A percentile compares a stretch with the other conserved stretches of the same genome.
phyloP scores from a whole-genome alignment of 306 rosid species.

The Rosa chinensis region DNA sequence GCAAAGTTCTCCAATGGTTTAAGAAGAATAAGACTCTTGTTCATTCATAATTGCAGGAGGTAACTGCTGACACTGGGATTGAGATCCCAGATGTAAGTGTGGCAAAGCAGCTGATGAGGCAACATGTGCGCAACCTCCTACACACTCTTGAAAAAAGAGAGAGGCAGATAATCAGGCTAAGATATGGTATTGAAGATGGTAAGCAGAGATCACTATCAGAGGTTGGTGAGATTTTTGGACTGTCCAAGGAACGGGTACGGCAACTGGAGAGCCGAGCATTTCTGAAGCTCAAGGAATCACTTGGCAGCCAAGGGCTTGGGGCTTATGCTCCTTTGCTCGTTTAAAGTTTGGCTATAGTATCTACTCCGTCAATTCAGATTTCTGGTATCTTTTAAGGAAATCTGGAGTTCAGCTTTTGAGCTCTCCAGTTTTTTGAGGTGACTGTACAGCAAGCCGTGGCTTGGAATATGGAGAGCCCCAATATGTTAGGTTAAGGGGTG shows the following conservation, averaged over 20 bases:
- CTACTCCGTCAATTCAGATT: too few relatives aligned
- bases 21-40: background rate
- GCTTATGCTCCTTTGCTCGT: too few relatives aligned
- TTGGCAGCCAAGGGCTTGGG: constrained; percentile 26
- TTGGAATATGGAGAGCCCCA: background rate
- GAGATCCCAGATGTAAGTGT: constrained; percentile 66
- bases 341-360: too few relatives aligned
- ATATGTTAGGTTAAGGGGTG: background rate
- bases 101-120: constrained; percentile 75
- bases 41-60: constrained; percentile 56
- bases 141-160: constrained; percentile 57
- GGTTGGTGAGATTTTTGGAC: constrained; percentile 61
- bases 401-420: constrained; percentile 14
- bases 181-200: constrained; percentile 80
- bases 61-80: constrained; percentile 66
- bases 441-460: constrained; percentile 29
- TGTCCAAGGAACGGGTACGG: constrained; percentile 76
- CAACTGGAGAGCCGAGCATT: constrained; percentile 62
- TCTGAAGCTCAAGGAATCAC: constrained; percentile 66
- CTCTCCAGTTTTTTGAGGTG: constrained; percentile 11
- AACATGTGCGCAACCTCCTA: constrained; percentile 64
- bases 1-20: background rate
- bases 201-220: constrained; percentile 54
- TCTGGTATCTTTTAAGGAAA: too few relatives aligned
- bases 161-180: constrained; percentile 65